These are phyloP conservation scores for Sporothrix schenckii DNA, from an alignment of 2,329 filamentous ascomycete species.

Conservation along the genomic window DNA sequence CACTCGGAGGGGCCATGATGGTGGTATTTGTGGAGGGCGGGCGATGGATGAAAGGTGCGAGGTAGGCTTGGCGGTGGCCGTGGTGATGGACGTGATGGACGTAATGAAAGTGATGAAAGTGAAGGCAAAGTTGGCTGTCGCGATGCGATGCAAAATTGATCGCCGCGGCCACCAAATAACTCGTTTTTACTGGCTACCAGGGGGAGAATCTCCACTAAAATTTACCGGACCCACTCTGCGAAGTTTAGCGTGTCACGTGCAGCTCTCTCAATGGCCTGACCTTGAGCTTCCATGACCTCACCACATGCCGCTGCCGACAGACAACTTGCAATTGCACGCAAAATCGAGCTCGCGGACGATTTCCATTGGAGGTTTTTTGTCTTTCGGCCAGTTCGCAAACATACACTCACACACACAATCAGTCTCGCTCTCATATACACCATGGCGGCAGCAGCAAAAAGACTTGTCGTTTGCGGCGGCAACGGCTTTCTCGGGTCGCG, in stretches of 20 bases:
- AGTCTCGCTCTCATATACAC: background rate
- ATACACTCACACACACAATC: background rate
- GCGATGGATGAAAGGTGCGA: background rate
- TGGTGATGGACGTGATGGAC: background rate
- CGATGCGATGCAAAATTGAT: constrained; percentile 10
- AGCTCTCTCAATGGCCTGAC: constrained; percentile 20
- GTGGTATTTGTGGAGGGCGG: background rate
- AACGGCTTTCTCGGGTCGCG: constrained; percentile 87
- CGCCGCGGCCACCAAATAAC: background rate
- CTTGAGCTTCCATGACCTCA: constrained; percentile 26
- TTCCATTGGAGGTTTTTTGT: background rate
- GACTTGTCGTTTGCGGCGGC: constrained; percentile 87
- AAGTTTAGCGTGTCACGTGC: constrained; percentile 25
- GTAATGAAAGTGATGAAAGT: background rate
- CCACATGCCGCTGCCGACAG: constrained; percentile 19
- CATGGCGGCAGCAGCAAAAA: constrained; percentile 65
- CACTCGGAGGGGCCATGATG: constrained; percentile 62
- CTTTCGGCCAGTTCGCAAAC: too few relatives aligned
- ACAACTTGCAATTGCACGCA: background rate
- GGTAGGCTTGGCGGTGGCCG: background rate
- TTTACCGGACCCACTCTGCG: background rate
- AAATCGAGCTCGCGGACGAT: background rate
- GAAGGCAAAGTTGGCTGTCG: background rate
- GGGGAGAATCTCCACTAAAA: background rate
- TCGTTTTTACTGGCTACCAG: background rate